phyloP scores from a whole-genome alignment of 345 rosid genomes.

The Corymbia maculata region DNA sequence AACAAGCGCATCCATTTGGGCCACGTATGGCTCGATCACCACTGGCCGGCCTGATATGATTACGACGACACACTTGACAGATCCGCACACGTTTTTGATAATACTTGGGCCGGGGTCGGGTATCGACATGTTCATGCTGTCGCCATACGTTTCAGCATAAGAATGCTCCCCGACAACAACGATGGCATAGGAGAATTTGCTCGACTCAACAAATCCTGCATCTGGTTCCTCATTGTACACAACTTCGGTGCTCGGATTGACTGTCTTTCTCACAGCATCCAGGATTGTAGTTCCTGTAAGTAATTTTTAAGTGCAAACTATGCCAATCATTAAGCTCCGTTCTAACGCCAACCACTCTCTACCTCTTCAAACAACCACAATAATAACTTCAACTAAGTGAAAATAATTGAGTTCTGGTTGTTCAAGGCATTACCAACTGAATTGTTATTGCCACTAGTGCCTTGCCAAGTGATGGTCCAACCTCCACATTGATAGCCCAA shows the following conservation, averaged over 20 bases:
- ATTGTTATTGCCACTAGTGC: conserved; percentile 37
- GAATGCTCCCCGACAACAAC: conserved; percentile 84
- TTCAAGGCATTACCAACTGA: conserved; percentile 22
- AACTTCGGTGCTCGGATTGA: not conserved
- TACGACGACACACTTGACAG: conserved; percentile 69
- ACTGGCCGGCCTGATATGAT: conserved; percentile 73
- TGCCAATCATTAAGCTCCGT: not conserved
- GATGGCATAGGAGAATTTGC: conserved; percentile 59
- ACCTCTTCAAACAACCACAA: not conserved
- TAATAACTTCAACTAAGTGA: not conserved
- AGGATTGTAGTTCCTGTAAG: conserved; percentile 6
- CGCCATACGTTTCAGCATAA: conserved; percentile 75
- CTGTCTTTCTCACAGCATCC: not conserved
- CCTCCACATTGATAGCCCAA: conserved; percentile 86
- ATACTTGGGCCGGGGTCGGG: conserved; percentile 56
- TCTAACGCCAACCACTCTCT: not conserved
- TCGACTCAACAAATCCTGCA: conserved; percentile 39
- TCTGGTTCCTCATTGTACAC: conserved; percentile 51
- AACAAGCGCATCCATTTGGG: conserved; percentile 54
- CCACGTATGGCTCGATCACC: conserved; percentile 56
- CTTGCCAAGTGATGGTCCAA: conserved; percentile 82
- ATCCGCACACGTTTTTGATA: conserved; percentile 45
- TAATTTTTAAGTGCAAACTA: not conserved
- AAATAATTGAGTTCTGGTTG: not conserved
- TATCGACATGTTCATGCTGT: conserved; percentile 54